These are phyloP conservation scores for Aspergillus indologenus DNA, from an alignment of 495 filamentous ascomycete species.

Conservation along the genomic window DNA sequence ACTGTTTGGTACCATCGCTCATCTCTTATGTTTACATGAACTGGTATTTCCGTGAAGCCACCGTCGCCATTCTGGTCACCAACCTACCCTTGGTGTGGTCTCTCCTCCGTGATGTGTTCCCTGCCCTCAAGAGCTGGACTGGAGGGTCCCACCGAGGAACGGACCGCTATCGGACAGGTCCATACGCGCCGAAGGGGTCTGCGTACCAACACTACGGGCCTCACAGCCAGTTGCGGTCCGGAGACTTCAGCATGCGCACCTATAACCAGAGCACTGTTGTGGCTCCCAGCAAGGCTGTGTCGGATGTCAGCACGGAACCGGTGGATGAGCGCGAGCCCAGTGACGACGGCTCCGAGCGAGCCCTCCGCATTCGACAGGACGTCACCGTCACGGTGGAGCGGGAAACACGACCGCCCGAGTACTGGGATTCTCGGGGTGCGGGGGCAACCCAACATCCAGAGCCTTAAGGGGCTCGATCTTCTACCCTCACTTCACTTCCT, in stretches of 20 bases:
- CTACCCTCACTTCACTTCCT: constrained; percentile 1
- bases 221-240: constrained; percentile 31
- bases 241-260: constrained; percentile 35
- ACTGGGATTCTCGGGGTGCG: constrained; percentile 15
- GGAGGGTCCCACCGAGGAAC: constrained; percentile 40
- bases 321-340: constrained; percentile 34
- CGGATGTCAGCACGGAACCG: constrained; percentile 29
- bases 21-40: constrained; percentile 58
- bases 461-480: constrained; percentile 18
- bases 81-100: constrained; percentile 67
- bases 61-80: constrained; percentile 61
- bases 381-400: constrained; percentile 45
- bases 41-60: constrained; percentile 71
- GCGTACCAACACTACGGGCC: constrained; percentile 33
- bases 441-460: constrained; percentile 3
- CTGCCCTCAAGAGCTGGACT: constrained; percentile 46
- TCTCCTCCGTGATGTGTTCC: constrained; percentile 57
- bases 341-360: constrained; percentile 42
- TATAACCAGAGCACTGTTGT: constrained; percentile 30
- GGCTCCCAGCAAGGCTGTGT: constrained; percentile 32
- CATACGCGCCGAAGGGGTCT: constrained; percentile 37
- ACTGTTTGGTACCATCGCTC: constrained; percentile 54
- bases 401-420: constrained; percentile 29
- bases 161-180: constrained; percentile 35
- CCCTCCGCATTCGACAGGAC: constrained; percentile 45